A percentile compares a stretch with the other conserved stretches of the same genome.
Conservation (phyloP, 768 basidiomycete species). For the Mycena floridula region DNA sequence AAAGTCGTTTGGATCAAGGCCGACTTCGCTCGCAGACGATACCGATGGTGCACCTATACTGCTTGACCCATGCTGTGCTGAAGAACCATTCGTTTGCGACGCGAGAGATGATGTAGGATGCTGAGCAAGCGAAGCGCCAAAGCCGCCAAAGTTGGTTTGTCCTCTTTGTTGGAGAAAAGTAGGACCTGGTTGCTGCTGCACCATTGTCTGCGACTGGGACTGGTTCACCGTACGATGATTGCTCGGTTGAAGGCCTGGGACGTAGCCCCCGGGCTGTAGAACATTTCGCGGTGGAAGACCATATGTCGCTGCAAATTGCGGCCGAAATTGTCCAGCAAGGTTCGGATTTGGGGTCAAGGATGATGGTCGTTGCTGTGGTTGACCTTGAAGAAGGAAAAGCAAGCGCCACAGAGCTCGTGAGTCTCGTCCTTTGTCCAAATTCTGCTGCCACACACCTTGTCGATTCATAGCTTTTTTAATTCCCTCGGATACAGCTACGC, state of each 20-base stretch:
- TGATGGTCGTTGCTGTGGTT: conserved; percentile 77
- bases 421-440: conserved; percentile 25
- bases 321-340: conserved; percentile 60
- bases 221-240: conserved; percentile 61
- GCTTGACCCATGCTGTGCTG: conserved; percentile 24
- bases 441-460: conserved; percentile 36
- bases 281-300: conserved; percentile 51
- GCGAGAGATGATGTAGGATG: conserved; percentile 35
- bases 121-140: conserved; percentile 52
- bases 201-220: too few species aligned
- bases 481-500: background rate
- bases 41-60: conserved; percentile 48
- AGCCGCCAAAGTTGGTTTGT: conserved; percentile 60
- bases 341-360: conserved; percentile 61
- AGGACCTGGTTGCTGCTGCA: conserved; percentile 46
- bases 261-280: conserved; percentile 42
- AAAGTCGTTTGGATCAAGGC: conserved; percentile 82
- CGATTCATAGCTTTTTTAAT: conserved; percentile 47
- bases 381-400: too few species aligned
- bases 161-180: conserved; percentile 60
- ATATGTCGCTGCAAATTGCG: conserved; percentile 43
- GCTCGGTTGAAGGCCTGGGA: conserved; percentile 51
- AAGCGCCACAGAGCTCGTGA: too few species aligned
- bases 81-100: conserved; percentile 30
- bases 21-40: conserved; percentile 68